Base-by-base conservation (phyloP, 2,329 filamentous ascomycete genomes). In the Hortaea werneckii region DNA sequence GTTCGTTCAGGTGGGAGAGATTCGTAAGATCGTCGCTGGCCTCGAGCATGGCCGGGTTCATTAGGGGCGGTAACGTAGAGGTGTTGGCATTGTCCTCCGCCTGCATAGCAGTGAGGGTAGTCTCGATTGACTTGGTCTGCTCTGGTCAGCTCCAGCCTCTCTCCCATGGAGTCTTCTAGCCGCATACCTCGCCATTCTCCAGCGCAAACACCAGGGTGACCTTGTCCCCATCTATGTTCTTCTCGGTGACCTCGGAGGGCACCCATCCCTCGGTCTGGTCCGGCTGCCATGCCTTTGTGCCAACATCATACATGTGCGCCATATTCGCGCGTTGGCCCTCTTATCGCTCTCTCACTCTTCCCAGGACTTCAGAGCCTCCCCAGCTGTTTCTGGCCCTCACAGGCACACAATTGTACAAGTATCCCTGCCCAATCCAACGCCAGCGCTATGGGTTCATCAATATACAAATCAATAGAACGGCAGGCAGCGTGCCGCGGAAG, bases 1-100 rank as follows among this genome's bases (percentile, higher is more conserved):
- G 92, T 68, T 98, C 92, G 72, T 98, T 98, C 52, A 98, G 72
- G 79, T 98, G 89, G 57, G 92, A 98, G 55, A 98, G 69, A 67
- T 95, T 96, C 54, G 92, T 98, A 60, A 98, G 72, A 68, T 98
- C 92, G 70, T 98, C 92, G 71, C 89, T 95, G 58, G 92, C 92
- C 77, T 98, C 92, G 56, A 98, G 84, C 80, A 96, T 94, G 43
- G 90, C 79, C 55, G 92, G 92, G 67, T 98, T 98, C 88, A 96
- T 96, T 59, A 98, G 70, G 42, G 92, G 92, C 41, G 92, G 92
- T 53, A 98, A 75, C 47, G 80, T 80, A 44, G 82, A 72, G 68
- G 89, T 83, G 62, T 81, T 85, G 64, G 83, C 82, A 61, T 43
- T 40, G 44, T 46, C 43, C 41, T 83, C 81, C 61, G 82, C 80